phyloP scores from a whole-genome alignment of 2,329 filamentous ascomycete species.

The Ophiostoma populinum region DNA sequence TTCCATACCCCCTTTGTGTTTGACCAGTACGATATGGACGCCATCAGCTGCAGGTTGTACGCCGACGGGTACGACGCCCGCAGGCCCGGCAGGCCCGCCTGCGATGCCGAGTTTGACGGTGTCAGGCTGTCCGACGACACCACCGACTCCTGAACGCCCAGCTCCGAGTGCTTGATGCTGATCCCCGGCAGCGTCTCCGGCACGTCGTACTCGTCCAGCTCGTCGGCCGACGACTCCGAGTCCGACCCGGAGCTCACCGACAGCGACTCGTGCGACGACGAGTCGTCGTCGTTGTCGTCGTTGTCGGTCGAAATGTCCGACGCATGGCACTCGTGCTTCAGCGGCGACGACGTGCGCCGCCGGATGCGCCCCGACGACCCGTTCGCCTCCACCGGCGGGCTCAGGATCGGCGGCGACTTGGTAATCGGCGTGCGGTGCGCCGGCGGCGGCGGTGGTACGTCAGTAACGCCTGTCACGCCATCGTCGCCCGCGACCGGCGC shows the following conservation, averaged over 20 bases:
- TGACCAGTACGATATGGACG: slow-evolving; percentile 44
- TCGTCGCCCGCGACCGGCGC: slow-evolving; percentile 29
- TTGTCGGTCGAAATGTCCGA: slow-evolving; percentile 49
- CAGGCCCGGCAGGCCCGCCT: slow-evolving; percentile 43
- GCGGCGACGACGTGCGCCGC: slow-evolving; percentile 70
- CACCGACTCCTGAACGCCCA: slow-evolving; percentile 20
- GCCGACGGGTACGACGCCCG: slow-evolving; percentile 26
- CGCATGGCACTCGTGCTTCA: slow-evolving; percentile 94
- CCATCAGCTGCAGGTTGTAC: slow-evolving; percentile 29
- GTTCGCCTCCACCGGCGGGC: slow-evolving; percentile 28
- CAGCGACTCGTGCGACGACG: slow-evolving; percentile 42
- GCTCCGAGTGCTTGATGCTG: slow-evolving; percentile 31
- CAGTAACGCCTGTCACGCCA: too few species aligned
- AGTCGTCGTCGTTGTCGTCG: too few species aligned
- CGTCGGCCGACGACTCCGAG: slow-evolving; percentile 29
- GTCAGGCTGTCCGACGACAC: slow-evolving; percentile 44
- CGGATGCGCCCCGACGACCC: slow-evolving; percentile 30
- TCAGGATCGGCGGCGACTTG: slow-evolving; percentile 23
- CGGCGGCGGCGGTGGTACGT: slow-evolving; percentile 36
- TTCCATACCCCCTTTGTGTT: slow-evolving; percentile 43
- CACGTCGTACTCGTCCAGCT: slow-evolving; percentile 42
- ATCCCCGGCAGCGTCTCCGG: slow-evolving; percentile 41
- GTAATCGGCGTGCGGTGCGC: slow-evolving; percentile 29
- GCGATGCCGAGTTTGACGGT: slow-evolving; percentile 69
- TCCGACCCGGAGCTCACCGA: slow-evolving; percentile 35